phyloP scores from a whole-genome alignment of 495 filamentous ascomycete genomes.

The Elasticomyces elasticus region DNA sequence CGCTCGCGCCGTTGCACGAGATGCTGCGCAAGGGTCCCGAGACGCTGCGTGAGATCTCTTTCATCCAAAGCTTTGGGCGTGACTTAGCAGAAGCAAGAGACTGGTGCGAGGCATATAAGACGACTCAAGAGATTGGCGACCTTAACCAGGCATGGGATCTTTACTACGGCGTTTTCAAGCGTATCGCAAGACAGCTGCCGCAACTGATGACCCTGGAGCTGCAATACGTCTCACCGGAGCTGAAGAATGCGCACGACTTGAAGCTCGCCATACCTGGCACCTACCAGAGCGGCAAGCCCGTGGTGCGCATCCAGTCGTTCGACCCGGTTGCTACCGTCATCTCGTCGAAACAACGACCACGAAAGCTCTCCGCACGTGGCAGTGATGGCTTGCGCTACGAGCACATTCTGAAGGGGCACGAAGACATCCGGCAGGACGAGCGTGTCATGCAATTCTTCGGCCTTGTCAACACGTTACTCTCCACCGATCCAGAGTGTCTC shows the following conservation, averaged over 20 bases:
- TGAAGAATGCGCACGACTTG: conserved; percentile 71
- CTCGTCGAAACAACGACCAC: conserved; percentile 88
- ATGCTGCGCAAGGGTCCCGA: conserved; percentile 83
- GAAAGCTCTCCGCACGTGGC: conserved; percentile 78
- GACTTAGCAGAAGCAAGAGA: conserved; percentile 90
- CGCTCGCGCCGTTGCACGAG: conserved; percentile 80
- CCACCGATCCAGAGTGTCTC: conserved; percentile 87
- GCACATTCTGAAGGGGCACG: conserved; percentile 88
- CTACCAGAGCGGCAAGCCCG: conserved; percentile 75
- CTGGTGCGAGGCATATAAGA: conserved; percentile 85
- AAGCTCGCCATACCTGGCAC: conserved; percentile 90
- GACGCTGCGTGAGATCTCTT: conserved; percentile 89
- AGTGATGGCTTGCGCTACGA: conserved; percentile 79
- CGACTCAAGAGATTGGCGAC: conserved; percentile 79
- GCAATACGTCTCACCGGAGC: conserved; percentile 87
- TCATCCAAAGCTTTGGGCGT: conserved; percentile 93
- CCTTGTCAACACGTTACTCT: conserved; percentile 84
- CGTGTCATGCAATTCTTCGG: conserved; percentile 99
- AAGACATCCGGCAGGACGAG: conserved; percentile 97
- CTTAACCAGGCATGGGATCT: conserved; percentile 97
- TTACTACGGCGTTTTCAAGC: conserved; percentile 94
- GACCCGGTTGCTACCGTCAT: conserved; percentile 84
- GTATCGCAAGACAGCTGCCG: conserved; percentile 86
- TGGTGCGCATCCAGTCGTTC: conserved; percentile 80
- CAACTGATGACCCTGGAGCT: conserved; percentile 88